phyloP scores from a whole-genome alignment of 352 stramenopile species.

The Phytophthora tubulina region DNA sequence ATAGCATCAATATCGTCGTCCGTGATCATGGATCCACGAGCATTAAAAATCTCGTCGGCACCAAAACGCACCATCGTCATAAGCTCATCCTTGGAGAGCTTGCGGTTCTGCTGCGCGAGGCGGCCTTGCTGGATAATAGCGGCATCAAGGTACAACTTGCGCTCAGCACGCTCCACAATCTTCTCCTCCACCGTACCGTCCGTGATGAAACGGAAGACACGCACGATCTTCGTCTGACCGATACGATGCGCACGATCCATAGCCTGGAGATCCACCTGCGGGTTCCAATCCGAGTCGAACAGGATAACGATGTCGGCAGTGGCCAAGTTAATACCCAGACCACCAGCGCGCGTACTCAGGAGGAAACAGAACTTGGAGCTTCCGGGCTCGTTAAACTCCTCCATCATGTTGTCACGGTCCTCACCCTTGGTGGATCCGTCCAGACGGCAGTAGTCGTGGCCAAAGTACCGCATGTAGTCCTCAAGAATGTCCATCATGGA shows the following conservation, averaged over 20 bases:
- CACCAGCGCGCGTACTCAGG: slow-evolving; percentile 96
- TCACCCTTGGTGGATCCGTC: slow-evolving; percentile 89
- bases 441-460: slow-evolving; percentile 87
- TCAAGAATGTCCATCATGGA: slow-evolving; percentile 99
- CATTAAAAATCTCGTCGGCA: slow-evolving; percentile 91
- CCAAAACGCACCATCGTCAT: slow-evolving; percentile 97
- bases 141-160: slow-evolving; percentile 99
- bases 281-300: slow-evolving; percentile 99
- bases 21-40: slow-evolving; percentile 89
- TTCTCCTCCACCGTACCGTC: slow-evolving; percentile 99
- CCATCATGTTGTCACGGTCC: slow-evolving; percentile 94
- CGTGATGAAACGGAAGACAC: slow-evolving; percentile 99
- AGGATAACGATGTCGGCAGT: slow-evolving; percentile 99
- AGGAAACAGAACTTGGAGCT: slow-evolving; percentile 98
- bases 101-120: slow-evolving; percentile 93
- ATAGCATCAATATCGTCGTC: slow-evolving; percentile 95
- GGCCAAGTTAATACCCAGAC: slow-evolving; percentile 98
- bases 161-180: slow-evolving; percentile 97
- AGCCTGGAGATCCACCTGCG: slow-evolving; percentile 98
- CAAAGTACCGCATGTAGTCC: slow-evolving; percentile 97
- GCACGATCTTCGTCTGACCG: slow-evolving; percentile 98
- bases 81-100: slow-evolving; percentile 97
- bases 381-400: slow-evolving; percentile 97
- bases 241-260: slow-evolving; percentile 99
- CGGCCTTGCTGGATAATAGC: slow-evolving; percentile 99